A percentile compares a stretch with the other conserved stretches of the same genome.
Evolutionary conservation across 2,329 filamentous ascomycete species (phyloP).

Genomic region (Hortaea sp.): DNA sequence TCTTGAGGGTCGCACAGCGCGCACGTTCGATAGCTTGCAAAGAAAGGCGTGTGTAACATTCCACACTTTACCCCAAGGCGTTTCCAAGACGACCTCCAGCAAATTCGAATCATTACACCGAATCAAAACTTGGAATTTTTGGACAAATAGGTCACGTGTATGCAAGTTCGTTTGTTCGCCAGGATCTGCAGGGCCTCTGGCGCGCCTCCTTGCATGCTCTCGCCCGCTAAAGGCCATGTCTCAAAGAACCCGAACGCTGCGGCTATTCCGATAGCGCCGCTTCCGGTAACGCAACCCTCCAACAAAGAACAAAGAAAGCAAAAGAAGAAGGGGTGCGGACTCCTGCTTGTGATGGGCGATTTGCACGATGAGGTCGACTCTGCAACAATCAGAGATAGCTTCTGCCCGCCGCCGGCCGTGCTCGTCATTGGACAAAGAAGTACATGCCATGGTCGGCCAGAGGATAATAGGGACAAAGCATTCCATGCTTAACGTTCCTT

Average conservation of each 20-base stretch:
- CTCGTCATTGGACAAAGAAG: conserved; percentile 25
- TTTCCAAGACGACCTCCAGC: conserved; percentile 17
- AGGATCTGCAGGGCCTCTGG: background rate
- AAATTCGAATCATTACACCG: conserved; percentile 7
- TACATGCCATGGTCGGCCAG: conserved; percentile 21
- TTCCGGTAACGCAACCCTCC: conserved; percentile 21
- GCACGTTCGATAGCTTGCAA: conserved; percentile 14
- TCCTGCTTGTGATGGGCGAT: conserved; percentile 2
- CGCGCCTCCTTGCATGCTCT: conserved; percentile 21
- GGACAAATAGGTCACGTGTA: conserved; percentile 6
- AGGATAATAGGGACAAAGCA: conserved; percentile 26
- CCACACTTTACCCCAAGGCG: conserved; percentile 8
- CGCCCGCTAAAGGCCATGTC: conserved; percentile 20
- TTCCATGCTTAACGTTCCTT: conserved; percentile 8
- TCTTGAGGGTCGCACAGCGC: conserved; percentile 14
- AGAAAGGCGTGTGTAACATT: conserved; percentile 14
- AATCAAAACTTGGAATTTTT: background rate
- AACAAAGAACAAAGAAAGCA: conserved; percentile 27
- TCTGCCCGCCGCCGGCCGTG: conserved; percentile 12
- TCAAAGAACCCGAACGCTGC: conserved; percentile 19
- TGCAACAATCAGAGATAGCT: conserved; percentile 21
- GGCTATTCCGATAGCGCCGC: conserved; percentile 18
- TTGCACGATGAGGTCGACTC: conserved; percentile 12
- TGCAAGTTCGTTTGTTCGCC: conserved; percentile 16
- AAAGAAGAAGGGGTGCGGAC: background rate